phyloP scores from a whole-genome alignment of 2,329 filamentous ascomycete species.

The Colletotrichum cuscutae region DNA sequence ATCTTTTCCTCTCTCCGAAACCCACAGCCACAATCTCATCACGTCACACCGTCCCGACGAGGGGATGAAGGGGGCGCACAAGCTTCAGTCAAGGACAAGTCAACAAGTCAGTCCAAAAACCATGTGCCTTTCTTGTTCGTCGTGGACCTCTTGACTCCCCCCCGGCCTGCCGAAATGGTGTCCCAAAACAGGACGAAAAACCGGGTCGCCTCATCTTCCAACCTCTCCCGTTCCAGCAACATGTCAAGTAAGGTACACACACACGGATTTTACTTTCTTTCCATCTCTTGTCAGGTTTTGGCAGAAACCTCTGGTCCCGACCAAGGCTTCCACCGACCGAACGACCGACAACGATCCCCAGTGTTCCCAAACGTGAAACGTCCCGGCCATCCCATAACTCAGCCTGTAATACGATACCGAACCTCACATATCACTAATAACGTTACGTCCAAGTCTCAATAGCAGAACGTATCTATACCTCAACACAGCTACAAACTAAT shows the following conservation, averaged over 20 bases:
- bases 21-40: background rate
- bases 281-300: background rate
- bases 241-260: background rate
- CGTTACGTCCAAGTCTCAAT: conserved; percentile 12
- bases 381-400: background rate
- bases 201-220: conserved; percentile 7
- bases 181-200: background rate
- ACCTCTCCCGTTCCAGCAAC: background rate
- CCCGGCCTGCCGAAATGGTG: background rate
- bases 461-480: background rate
- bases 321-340: background rate
- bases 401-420: conserved; percentile 3
- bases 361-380: conserved; percentile 21
- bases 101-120: background rate
- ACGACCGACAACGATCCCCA: conserved; percentile 1
- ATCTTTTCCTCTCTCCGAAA: background rate
- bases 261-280: background rate
- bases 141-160: background rate
- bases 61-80: background rate
- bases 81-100: background rate
- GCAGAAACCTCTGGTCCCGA: background rate
- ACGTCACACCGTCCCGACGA: background rate
- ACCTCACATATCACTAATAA: conserved; percentile 15
- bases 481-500: too few relatives aligned
- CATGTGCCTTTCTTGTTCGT: background rate